Base-by-base conservation (phyloP, 83 land plant genomes). In the Picea abies region DNA sequence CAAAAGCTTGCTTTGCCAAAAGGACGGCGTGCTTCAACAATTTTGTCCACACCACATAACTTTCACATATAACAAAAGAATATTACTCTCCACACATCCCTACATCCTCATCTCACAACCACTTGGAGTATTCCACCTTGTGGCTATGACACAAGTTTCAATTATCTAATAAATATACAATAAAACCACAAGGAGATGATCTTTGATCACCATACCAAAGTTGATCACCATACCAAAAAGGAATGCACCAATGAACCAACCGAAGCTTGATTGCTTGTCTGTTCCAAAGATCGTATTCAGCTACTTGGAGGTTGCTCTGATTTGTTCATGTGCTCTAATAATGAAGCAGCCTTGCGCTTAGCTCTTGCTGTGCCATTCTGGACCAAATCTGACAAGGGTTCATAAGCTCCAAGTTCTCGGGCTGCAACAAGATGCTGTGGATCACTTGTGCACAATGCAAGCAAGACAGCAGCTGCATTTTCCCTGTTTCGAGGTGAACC, bases 321-420 rank as follows among this genome's bases (percentile, higher is more conserved):
- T 23, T 69, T 81, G 79, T 85, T 84, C 37, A 92, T 78, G 52
- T 89, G 85, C 80, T 91, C 97, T 26, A 94, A 39, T 41, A 94
- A 86, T 79, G 81, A 82, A 17, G 77, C 84, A 41, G 95, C 95
- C 84, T 94, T 94, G 66, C 95, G 88, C 85, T 87, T 92, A 12
- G 93, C 97, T 60, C 97, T 82, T 44, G 90, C 95, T 12, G 95
- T 92, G 17, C 97, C 97, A 81, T 71, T 89, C 35, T 90, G 94
- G 1, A 85, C 60, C 5, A 94, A 81, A 25, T 93, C 95, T 75
- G 84, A 84, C 73, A 94, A 79, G 2, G 86, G 89, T 60, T 89
- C 97, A 11, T 89, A 90, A 35, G 86, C 93, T 23, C 93, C 95
- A 23, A 81, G 70, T 19, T 89, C 90, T 66, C 69, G 73, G 2